Conservation (phyloP, 305 asterid species). For the Lippia alba region DNA sequence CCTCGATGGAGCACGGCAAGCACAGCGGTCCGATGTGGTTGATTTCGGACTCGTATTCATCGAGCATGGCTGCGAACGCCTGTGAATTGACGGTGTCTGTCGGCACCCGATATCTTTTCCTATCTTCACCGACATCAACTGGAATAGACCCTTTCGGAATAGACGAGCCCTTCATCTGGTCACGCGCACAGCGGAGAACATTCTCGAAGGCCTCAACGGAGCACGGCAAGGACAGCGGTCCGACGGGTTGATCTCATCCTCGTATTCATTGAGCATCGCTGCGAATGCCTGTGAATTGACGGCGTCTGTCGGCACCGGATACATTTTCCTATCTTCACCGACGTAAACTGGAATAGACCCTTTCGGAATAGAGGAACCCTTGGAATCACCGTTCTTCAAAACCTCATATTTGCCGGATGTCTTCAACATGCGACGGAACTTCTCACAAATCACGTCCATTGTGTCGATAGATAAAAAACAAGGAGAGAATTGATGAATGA, state of each 20-base stretch:
- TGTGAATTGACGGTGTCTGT: neutral
- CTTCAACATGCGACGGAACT: slow-evolving; percentile 1
- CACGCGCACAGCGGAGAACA: slow-evolving; percentile 3
- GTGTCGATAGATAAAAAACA: neutral
- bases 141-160: slow-evolving; percentile 6
- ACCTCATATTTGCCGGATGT: neutral
- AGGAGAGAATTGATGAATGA: too few relatives aligned
- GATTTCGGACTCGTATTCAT: neutral
- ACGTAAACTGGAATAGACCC: slow-evolving; percentile 16
- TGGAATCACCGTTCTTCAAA: neutral
- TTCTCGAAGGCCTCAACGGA: slow-evolving; percentile 13
- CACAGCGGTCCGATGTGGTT: neutral
- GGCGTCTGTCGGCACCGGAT: neutral
- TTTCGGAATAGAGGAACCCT: neutral
- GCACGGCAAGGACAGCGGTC: slow-evolving; percentile 5
- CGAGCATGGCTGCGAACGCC: slow-evolving; percentile 1
- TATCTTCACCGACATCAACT: slow-evolving; percentile 12
- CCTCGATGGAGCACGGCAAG: slow-evolving; percentile 12
- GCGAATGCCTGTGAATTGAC: slow-evolving; percentile 1
- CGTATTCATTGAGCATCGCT: slow-evolving; percentile 3
- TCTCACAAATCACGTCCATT: neutral
- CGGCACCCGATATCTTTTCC: neutral
- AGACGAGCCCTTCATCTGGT: neutral
- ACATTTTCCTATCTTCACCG: slow-evolving; percentile 12
- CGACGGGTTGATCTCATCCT: neutral